A percentile compares a stretch with the other conserved stretches of the same genome.
Evolutionary conservation across 2,329 filamentous ascomycete genomes (phyloP).

Genomic region (Neopestalotiopsis rosae): DNA sequence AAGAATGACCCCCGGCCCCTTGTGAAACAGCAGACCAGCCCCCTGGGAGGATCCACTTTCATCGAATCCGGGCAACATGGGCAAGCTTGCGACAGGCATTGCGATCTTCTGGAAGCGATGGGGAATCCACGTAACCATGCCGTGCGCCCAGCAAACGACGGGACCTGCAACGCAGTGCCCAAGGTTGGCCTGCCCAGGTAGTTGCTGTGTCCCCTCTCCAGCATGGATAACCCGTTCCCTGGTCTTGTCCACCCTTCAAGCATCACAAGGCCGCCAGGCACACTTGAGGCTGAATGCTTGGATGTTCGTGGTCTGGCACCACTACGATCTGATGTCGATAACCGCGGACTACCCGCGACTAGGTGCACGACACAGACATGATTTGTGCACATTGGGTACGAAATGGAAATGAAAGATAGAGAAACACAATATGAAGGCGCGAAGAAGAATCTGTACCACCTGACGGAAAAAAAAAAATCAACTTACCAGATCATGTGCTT

Average conservation of each 20-base stretch:
- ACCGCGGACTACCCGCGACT: conserved; percentile 8
- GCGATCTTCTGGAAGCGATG: conserved; percentile 48
- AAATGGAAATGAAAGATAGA: background rate
- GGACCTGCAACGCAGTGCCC: background rate
- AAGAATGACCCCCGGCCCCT: conserved; percentile 45
- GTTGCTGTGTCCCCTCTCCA: background rate
- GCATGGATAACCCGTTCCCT: conserved; percentile 1
- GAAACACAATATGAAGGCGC: background rate
- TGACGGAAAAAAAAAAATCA: conserved; percentile 27
- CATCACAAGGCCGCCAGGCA: background rate
- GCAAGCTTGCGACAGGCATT: conserved; percentile 50
- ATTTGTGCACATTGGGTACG: background rate
- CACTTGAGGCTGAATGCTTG: conserved; percentile 23
- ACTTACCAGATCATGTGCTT: conserved; percentile 47
- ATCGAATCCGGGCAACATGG: conserved; percentile 42
- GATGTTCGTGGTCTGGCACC: conserved; percentile 13
- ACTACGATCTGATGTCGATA: conserved; percentile 12
- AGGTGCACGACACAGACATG: background rate
- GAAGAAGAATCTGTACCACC: conserved; percentile 13
- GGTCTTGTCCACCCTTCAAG: conserved; percentile 1
- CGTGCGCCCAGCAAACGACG: conserved; percentile 21
- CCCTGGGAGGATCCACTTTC: conserved; percentile 51
- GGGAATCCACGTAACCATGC: conserved; percentile 29
- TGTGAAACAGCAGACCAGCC: conserved; percentile 55
- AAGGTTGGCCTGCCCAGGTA: conserved; percentile 11